These are phyloP conservation scores for Stephanocyclus meneghinianus DNA, from an alignment of 352 stramenopile species.

Conservation along the genomic window DNA sequence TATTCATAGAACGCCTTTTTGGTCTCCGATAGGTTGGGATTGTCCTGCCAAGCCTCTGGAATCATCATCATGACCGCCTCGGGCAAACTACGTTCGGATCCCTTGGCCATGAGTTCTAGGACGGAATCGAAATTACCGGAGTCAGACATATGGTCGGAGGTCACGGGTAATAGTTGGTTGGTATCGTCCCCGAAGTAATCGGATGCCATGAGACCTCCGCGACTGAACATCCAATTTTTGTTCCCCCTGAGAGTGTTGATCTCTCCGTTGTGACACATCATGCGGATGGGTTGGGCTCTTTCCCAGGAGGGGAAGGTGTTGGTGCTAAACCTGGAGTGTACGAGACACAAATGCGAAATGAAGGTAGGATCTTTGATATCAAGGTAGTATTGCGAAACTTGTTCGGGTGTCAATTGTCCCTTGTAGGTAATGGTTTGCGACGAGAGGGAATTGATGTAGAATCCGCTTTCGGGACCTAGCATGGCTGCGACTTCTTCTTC, in stretches of 20 bases:
- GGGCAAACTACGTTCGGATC: constrained; percentile 89
- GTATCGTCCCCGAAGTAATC: constrained; percentile 91
- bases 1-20: constrained; percentile 98
- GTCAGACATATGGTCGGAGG: constrained; percentile 93
- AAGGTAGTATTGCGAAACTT: constrained; percentile 88
- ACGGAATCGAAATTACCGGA: constrained; percentile 95
- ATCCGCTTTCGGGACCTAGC: constrained; percentile 83
- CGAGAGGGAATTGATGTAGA: constrained; percentile 94
- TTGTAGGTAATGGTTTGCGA: constrained; percentile 96
- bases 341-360: constrained; percentile 90
- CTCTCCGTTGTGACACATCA: constrained; percentile 98
- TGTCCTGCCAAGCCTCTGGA: constrained; percentile 95
- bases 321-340: constrained; percentile 96
- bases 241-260: constrained; percentile 97
- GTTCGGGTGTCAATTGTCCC: constrained; percentile 93
- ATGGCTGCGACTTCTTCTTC: constrained; percentile 79
- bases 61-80: constrained; percentile 99
- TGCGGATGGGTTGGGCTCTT: constrained; percentile 92
- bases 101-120: constrained; percentile 92
- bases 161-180: constrained; percentile 88
- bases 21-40: constrained; percentile 87
- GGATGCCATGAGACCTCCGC: constrained; percentile 88
- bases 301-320: constrained; percentile 98
- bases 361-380: constrained; percentile 88
- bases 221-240: constrained; percentile 96